Evolutionary conservation across 2,329 filamentous ascomycete genomes (phyloP).

Genomic region (Teratosphaeria epicoccoides): DNA sequence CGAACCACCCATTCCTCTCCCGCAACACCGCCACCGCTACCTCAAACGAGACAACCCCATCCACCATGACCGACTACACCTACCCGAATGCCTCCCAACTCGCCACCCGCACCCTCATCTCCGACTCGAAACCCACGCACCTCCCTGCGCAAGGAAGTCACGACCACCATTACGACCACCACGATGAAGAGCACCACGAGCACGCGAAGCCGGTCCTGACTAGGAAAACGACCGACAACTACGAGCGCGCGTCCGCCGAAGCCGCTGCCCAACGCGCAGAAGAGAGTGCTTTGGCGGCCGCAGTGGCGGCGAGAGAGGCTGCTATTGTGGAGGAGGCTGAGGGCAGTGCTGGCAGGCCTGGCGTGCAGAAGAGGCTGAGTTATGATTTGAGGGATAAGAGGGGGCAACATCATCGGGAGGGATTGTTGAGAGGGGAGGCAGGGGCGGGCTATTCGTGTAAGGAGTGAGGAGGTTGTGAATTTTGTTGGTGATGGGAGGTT

Average conservation of each 20-base stretch:
- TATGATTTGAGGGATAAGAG: conserved; percentile 23
- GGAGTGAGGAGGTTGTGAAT: background rate
- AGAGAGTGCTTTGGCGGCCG: conserved; percentile 1
- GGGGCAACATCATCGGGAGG: conserved; percentile 18
- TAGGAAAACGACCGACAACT: conserved; percentile 18
- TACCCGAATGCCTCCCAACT: conserved; percentile 11
- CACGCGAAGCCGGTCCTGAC: conserved; percentile 7
- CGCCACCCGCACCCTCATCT: conserved; percentile 13
- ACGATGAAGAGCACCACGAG: background rate
- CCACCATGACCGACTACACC: conserved; percentile 8
- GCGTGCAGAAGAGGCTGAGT: conserved; percentile 18
- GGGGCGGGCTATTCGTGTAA: background rate
- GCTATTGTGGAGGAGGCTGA: background rate
- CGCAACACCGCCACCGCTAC: background rate
- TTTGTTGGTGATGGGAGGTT: no score
- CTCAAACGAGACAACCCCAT: conserved; percentile 1
- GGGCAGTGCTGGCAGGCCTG: conserved; percentile 9
- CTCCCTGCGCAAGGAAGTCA: conserved; percentile 9
- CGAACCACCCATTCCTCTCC: conserved; percentile 3
- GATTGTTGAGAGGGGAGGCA: conserved; percentile 11
- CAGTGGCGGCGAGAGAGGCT: background rate
- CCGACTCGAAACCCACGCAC: conserved; percentile 10
- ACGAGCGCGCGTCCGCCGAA: conserved; percentile 17
- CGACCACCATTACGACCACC: conserved; percentile 3
- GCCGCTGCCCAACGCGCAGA: conserved; percentile 6